phyloP scores from a whole-genome alignment of 2,329 filamentous ascomycete genomes.

The Colletotrichum sp. region DNA sequence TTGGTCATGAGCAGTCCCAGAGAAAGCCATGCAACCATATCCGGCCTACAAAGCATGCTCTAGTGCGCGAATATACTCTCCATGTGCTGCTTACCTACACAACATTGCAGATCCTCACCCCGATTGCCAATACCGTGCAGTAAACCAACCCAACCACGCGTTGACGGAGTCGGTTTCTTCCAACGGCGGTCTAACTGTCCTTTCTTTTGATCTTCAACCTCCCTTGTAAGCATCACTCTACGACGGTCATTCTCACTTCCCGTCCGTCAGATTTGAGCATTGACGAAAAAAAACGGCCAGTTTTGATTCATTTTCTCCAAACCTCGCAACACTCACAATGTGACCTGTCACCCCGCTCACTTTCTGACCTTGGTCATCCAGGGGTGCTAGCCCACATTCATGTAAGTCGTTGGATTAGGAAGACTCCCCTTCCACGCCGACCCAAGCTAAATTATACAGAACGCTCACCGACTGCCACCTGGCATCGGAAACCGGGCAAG shows the following conservation, averaged over 20 bases:
- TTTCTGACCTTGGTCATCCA: neutral
- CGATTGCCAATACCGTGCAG: neutral
- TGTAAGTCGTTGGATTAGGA: conserved; percentile 19
- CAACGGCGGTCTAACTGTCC: neutral
- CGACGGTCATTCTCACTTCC: neutral
- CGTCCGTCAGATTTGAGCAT: neutral
- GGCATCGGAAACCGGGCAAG: neutral
- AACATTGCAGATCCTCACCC: neutral
- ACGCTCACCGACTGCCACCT: conserved; percentile 15
- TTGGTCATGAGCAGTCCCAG: conserved; percentile 1
- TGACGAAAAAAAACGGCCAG: neutral
- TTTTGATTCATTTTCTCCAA: neutral
- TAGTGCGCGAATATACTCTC: conserved; percentile 16
- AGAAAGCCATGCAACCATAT: neutral
- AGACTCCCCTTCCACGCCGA: neutral
- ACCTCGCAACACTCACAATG: neutral
- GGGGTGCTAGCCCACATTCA: neutral
- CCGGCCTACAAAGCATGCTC: neutral
- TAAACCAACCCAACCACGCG: neutral
- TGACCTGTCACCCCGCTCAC: conserved; percentile 7
- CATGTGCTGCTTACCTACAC: neutral
- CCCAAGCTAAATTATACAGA: neutral
- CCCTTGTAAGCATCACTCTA: neutral
- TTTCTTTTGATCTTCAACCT: neutral
- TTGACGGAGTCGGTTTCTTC: neutral